Base-by-base conservation (phyloP, 2,329 filamentous ascomycete genomes). In the Fusarium duplospermum region DNA sequence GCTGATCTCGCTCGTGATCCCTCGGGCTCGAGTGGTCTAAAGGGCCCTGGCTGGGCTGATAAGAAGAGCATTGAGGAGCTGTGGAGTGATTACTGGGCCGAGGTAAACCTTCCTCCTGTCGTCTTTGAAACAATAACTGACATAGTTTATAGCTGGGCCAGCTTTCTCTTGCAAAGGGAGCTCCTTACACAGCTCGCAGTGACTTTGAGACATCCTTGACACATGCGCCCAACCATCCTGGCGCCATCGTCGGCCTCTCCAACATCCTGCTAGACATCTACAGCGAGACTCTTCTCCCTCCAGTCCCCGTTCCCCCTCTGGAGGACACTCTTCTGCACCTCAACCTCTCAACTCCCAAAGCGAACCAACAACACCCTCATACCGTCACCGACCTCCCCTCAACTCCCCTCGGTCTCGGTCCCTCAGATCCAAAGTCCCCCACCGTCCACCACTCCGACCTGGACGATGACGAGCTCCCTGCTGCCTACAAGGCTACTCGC, bases 241-340 rank as follows among this genome's bases (percentile, higher is more conserved):
- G 87, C 16, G 94, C 94, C 35, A 97, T 93, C 27, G 90, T 98
- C 38, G 94, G 93, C 1, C 85, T 99, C 24, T 94, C 94, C 20
- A 93, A 93, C 76, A 92, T 98, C 40, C 87, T 99, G 8, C 88
- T 98, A 58, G 95, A 98, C 78, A 91, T 97, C 22, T 97, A 96
- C 83, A 91, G 86, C 75, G 88, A 94, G 81, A 88, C 90, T 57
- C 84, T 94, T 22, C 87, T 92, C 45, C 91, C 91, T 4, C 85
- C 86, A 67, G 84, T 89, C 62, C 82, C 90, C 72, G 84, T 90
- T 5, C 86, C 88, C 3, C 79, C 82, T 1, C 82, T 90, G 45
- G 74, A 80, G 7, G 77, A 77, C 29, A 42, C 71, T 58, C 16
- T 66, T 10, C 29, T 69, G 31, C 29, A 62, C 18, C 40, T 42